Conservation (phyloP, 805 yeast species). For the Barnettozyma botsteinii region DNA sequence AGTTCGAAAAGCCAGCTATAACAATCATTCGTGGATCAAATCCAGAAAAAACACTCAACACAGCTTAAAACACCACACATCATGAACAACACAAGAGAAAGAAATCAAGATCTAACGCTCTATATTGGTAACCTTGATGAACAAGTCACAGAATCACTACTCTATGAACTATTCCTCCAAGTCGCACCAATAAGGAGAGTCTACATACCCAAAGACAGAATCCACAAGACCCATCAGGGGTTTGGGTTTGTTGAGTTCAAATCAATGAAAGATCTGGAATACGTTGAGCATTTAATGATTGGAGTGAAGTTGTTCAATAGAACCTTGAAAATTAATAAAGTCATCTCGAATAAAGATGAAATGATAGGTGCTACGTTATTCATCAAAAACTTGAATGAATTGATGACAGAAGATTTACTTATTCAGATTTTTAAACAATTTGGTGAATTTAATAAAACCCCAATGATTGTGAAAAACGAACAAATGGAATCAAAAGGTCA, state of each 20-base stretch:
- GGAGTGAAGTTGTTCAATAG: conserved; percentile 61
- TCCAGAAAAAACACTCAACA: not conserved
- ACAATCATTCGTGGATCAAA: no score
- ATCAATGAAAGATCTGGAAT: conserved; percentile 57
- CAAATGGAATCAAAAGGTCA: conserved; percentile 50
- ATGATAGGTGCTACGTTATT: conserved; percentile 56
- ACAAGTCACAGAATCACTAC: conserved; percentile 59
- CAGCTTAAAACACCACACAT: not conserved
- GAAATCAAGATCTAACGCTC: conserved; percentile 57
- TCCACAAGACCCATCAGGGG: conserved; percentile 70
- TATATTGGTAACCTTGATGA: conserved; percentile 83
- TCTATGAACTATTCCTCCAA: conserved; percentile 81
- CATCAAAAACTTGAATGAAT: conserved; percentile 60
- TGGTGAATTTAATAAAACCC: conserved; percentile 52
- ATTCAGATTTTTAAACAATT: conserved; percentile 50
- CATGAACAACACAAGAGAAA: conserved; percentile 26
- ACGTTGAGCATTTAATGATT: conserved; percentile 53
- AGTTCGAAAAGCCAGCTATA: no score
- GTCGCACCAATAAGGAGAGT: conserved; percentile 71
- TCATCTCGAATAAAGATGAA: conserved; percentile 27
- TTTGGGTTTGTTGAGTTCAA: conserved; percentile 80
- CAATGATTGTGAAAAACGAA: conserved; percentile 44
- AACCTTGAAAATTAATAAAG: conserved; percentile 50
- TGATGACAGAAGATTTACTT: conserved; percentile 57
- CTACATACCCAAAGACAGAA: conserved; percentile 73